phyloP scores from a whole-genome alignment of 495 filamentous ascomycete species.

The Beverwykella pulmonaria region DNA sequence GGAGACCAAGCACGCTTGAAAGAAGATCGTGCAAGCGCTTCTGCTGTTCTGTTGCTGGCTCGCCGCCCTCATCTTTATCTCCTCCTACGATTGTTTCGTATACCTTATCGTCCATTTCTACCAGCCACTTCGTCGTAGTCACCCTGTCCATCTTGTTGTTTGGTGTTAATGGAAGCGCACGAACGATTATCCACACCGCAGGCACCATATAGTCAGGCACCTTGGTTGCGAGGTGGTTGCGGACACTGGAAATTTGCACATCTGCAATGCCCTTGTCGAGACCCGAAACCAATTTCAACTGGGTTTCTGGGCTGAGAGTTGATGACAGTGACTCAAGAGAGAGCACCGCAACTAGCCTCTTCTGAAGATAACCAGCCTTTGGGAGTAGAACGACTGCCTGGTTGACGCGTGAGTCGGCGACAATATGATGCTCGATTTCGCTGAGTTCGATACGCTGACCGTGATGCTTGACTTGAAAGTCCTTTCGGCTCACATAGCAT shows the following conservation, averaged over 20 bases:
- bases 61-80: slow-evolving; percentile 7
- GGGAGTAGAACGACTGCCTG: slow-evolving; percentile 48
- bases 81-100: slow-evolving; percentile 14
- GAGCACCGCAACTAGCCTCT: slow-evolving; percentile 28
- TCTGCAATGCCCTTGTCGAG: slow-evolving; percentile 26
- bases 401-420: slow-evolving; percentile 39
- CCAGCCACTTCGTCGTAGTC: slow-evolving; percentile 19
- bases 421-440: slow-evolving; percentile 40
- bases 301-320: slow-evolving; percentile 17
- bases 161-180: slow-evolving; percentile 17
- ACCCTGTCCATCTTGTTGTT: slow-evolving; percentile 29
- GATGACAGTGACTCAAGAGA: slow-evolving; percentile 17
- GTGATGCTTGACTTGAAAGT: slow-evolving; percentile 53
- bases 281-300: slow-evolving; percentile 20
- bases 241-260: slow-evolving; percentile 14
- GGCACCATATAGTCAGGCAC: slow-evolving; percentile 33
- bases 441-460: slow-evolving; percentile 48
- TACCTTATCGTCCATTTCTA: slow-evolving; percentile 19
- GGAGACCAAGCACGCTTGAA: slow-evolving; percentile 26
- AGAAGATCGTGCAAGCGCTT: slow-evolving; percentile 23
- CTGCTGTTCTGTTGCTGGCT: slow-evolving; percentile 17
- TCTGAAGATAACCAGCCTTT: slow-evolving; percentile 22
- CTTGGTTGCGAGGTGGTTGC: slow-evolving; percentile 19
- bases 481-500: slow-evolving; percentile 49
- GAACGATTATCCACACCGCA: slow-evolving; percentile 15